These are phyloP conservation scores for Digitaria exilis DNA, from an alignment of 202 grass and related monocot genomes.

Conservation along the genomic window DNA sequence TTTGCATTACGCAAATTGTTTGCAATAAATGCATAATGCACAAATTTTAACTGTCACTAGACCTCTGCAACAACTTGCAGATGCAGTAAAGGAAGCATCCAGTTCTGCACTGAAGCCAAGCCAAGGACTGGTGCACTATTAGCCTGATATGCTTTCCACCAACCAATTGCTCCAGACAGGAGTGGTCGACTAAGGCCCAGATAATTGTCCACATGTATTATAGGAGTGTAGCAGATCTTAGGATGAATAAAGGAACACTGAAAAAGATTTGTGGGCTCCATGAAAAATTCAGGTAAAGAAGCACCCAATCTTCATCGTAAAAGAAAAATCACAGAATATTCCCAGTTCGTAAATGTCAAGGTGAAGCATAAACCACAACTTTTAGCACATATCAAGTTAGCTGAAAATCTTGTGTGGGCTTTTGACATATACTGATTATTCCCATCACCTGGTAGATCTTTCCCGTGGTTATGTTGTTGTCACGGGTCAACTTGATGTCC, in stretches of 20 bases:
- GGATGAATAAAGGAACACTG: constrained; percentile 29
- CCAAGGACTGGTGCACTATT: constrained; percentile 27
- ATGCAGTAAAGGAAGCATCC: constrained; percentile 11
- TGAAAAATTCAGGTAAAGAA: constrained; percentile 36
- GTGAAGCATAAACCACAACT: constrained; percentile 26
- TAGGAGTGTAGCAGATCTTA: constrained; percentile 24
- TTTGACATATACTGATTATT: constrained; percentile 29
- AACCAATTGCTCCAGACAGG: constrained; percentile 29
- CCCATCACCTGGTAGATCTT: constrained; percentile 94
- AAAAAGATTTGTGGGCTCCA: constrained; percentile 48
- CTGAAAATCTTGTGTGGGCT: constrained; percentile 19
- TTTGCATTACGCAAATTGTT: neutral
- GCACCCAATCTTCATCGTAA: neutral
- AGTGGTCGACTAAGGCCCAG: constrained; percentile 31
- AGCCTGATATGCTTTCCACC: constrained; percentile 4
- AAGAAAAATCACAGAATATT: constrained; percentile 36
- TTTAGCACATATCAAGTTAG: constrained; percentile 15
- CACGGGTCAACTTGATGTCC: constrained; percentile 91
- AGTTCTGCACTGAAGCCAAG: neutral
- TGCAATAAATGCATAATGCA: neutral
- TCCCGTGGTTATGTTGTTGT: constrained; percentile 97
- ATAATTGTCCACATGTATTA: constrained; percentile 32
- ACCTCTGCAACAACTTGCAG: constrained; percentile 7
- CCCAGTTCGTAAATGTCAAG: constrained; percentile 24
- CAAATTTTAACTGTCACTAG: neutral